phyloP scores from a whole-genome alignment of 352 stramenopile genomes.

The Elongisporangium anandrum region DNA sequence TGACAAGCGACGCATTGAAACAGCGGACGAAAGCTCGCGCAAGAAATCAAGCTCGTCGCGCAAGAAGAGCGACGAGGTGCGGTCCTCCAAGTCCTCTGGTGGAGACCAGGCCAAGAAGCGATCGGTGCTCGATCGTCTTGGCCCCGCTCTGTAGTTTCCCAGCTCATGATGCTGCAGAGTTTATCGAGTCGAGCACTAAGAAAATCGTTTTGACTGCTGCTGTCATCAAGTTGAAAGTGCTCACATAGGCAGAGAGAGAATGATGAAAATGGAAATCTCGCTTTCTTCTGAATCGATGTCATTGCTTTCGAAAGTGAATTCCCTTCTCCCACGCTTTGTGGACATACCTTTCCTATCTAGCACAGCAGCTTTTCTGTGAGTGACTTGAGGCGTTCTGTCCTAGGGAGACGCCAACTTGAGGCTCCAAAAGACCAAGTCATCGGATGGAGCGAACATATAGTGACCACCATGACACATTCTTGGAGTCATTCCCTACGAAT shows the following conservation, averaged over 20 bases:
- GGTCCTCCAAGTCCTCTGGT: constrained; percentile 33
- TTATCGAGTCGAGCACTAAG: no score
- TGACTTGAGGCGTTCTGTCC: no score
- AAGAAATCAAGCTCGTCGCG: constrained; percentile 13
- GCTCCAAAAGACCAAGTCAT: no score
- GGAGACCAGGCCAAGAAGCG: constrained; percentile 73
- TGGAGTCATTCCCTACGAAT: no score
- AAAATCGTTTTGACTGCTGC: background rate
- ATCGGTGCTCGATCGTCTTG: constrained; percentile 78
- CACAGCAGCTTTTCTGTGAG: no score
- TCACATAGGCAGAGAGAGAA: background rate
- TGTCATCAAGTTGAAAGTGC: background rate
- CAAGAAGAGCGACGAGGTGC: constrained; percentile 40
- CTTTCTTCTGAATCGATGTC: background rate
- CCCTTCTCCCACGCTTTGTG: no score
- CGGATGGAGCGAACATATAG: no score
- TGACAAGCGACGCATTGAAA: constrained; percentile 54
- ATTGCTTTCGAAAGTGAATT: no score
- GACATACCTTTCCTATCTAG: no score
- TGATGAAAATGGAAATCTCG: background rate
- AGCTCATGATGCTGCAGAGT: background rate
- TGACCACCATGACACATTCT: no score
- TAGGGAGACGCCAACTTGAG: no score
- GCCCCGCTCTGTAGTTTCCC: constrained; percentile 47
- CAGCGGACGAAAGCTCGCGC: constrained; percentile 22